phyloP scores from a whole-genome alignment of 164 flowering plant species.

The Platanus orientalis region DNA sequence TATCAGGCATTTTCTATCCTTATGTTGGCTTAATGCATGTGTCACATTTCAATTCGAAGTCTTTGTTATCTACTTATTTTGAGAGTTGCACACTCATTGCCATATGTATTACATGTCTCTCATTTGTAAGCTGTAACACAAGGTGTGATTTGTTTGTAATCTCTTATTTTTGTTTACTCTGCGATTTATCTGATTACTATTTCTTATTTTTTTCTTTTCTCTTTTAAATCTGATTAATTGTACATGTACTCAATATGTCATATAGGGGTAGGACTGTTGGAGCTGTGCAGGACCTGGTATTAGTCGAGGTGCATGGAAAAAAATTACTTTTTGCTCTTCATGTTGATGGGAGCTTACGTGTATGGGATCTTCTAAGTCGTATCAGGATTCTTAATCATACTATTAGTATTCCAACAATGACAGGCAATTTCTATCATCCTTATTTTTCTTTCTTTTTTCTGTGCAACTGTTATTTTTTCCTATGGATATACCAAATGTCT shows the following conservation, averaged over 20 bases:
- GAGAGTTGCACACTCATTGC: too few relatives aligned
- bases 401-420: slow-evolving; percentile 24
- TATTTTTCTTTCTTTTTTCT: background rate
- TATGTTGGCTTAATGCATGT: too few relatives aligned
- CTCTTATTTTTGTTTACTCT: too few relatives aligned
- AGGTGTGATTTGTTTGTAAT: too few relatives aligned
- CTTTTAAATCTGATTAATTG: background rate
- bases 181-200: background rate
- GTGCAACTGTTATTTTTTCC: too few relatives aligned
- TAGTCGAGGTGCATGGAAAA: slow-evolving; percentile 42
- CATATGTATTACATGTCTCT: too few relatives aligned
- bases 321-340: slow-evolving; percentile 67
- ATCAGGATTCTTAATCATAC: slow-evolving; percentile 48
- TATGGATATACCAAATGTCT: too few relatives aligned
- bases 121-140: too few relatives aligned
- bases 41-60: too few relatives aligned
- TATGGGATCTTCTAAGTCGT: slow-evolving; percentile 68
- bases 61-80: too few relatives aligned
- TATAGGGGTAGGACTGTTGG: slow-evolving; percentile 54
- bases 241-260: slow-evolving; percentile 6
- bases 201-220: background rate
- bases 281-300: slow-evolving; percentile 51
- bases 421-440: slow-evolving; percentile 42
- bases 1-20: too few relatives aligned
- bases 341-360: slow-evolving; percentile 66